Conservation (phyloP, 2,329 filamentous ascomycete species). For the Cercospora beticola region DNA sequence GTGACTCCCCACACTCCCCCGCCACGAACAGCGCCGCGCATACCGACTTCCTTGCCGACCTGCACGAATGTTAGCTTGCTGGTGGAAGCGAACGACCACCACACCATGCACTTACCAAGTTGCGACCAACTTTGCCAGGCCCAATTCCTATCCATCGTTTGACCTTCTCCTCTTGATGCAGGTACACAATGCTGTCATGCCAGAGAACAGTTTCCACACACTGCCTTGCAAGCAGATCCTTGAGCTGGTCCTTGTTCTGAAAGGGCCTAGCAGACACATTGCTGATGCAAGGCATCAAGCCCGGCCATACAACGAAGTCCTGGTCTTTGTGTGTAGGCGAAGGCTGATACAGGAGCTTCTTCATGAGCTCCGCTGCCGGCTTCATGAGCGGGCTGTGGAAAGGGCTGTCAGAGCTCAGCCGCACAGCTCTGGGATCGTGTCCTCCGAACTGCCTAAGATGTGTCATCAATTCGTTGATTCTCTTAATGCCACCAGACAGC, state of each 20-base stretch:
- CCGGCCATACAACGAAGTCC: slow-evolving; percentile 74
- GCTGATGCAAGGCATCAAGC: slow-evolving; percentile 72
- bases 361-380: slow-evolving; percentile 75
- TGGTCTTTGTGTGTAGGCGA: slow-evolving; percentile 58
- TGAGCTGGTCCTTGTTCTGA: slow-evolving; percentile 68
- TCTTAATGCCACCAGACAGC: slow-evolving; percentile 79
- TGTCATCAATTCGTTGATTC: slow-evolving; percentile 76
- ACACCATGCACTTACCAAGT: slow-evolving; percentile 60
- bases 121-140: slow-evolving; percentile 88
- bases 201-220: slow-evolving; percentile 90
- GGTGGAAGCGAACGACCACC: neutral
- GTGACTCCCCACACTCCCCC: slow-evolving; percentile 92
- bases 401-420: slow-evolving; percentile 81
- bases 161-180: slow-evolving; percentile 80
- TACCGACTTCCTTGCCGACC: slow-evolving; percentile 83
- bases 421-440: slow-evolving; percentile 84
- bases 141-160: slow-evolving; percentile 88
- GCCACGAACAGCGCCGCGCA: slow-evolving; percentile 60
- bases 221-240: slow-evolving; percentile 74
- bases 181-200: slow-evolving; percentile 90
- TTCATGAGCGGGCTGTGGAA: slow-evolving; percentile 93
- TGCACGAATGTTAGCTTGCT: neutral
- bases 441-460: slow-evolving; percentile 87
- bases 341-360: slow-evolving; percentile 58
- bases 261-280: slow-evolving; percentile 85